Conservation (phyloP, 768 basidiomycete genomes). For the Psilocybe cyanescens region DNA sequence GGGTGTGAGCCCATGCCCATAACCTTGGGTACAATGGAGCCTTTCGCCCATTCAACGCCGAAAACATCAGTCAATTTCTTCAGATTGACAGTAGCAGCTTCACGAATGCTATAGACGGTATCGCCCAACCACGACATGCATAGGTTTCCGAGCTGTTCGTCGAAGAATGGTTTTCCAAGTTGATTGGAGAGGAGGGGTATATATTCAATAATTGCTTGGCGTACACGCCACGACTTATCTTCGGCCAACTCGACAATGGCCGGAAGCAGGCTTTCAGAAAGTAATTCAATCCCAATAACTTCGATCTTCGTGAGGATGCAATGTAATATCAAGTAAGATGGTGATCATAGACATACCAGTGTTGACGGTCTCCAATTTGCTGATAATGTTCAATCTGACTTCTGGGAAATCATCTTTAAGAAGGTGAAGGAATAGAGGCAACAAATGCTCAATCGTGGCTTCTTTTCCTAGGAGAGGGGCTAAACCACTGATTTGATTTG, state of each 20-base stretch:
- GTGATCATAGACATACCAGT: slow-evolving; percentile 57
- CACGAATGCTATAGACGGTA: slow-evolving; percentile 97
- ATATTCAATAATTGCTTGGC: slow-evolving; percentile 99
- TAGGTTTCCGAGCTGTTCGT: slow-evolving; percentile 93
- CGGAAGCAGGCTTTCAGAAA: slow-evolving; percentile 94
- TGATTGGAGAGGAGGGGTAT: slow-evolving; percentile 99
- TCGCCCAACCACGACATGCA: slow-evolving; percentile 99
- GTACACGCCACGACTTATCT: slow-evolving; percentile 99
- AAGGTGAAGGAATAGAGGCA: slow-evolving; percentile 94
- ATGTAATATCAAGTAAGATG: slow-evolving; percentile 10
- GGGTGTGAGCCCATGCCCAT: slow-evolving; percentile 96
- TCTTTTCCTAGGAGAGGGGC: slow-evolving; percentile 94
- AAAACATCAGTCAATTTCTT: slow-evolving; percentile 98
- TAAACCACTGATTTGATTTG: slow-evolving; percentile 94
- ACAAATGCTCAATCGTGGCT: slow-evolving; percentile 93
- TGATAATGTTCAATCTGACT: slow-evolving; percentile 96
- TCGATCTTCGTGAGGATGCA: slow-evolving; percentile 15
- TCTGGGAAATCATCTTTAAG: slow-evolving; percentile 99
- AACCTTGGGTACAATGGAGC: slow-evolving; percentile 94
- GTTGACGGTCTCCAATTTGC: slow-evolving; percentile 97
- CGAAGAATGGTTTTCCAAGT: slow-evolving; percentile 95
- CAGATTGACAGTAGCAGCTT: slow-evolving; percentile 96
- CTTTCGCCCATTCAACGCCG: slow-evolving; percentile 96
- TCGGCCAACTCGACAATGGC: slow-evolving; percentile 98
- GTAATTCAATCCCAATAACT: slow-evolving; percentile 98